These are phyloP conservation scores for Camelina hispida DNA, from an alignment of 345 rosid species.

Conservation along the genomic window DNA sequence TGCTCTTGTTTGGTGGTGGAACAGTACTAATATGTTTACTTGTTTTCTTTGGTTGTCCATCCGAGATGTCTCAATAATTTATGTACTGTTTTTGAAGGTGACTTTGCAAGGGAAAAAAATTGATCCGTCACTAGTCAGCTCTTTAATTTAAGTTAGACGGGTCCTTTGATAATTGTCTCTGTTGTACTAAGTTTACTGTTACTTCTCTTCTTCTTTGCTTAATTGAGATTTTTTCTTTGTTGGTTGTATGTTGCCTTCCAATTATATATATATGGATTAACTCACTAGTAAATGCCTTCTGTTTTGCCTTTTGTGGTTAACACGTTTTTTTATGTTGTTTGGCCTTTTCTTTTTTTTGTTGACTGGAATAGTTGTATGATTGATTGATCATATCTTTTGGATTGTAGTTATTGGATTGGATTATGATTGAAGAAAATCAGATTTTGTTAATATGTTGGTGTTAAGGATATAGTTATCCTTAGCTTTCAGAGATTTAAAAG, in stretches of 20 bases:
- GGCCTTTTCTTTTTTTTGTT: conserved; percentile 21
- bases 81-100: conserved; percentile 28
- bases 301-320: conserved; percentile 27
- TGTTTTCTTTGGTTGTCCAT: conserved; percentile 18
- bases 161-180: conserved; percentile 15
- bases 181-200: conserved; percentile 27
- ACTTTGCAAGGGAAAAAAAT: conserved; percentile 17
- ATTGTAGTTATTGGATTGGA: neutral
- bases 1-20: conserved; percentile 28
- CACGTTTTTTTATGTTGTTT: conserved; percentile 14
- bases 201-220: conserved; percentile 3
- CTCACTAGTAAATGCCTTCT: conserved; percentile 16
- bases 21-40: too few relatives aligned
- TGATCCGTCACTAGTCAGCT: conserved; percentile 29
- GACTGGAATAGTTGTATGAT: conserved; percentile 17
- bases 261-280: neutral
- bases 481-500: neutral
- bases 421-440: neutral
- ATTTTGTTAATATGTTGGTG: neutral
- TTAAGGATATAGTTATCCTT: neutral
- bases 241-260: conserved; percentile 29
- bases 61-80: conserved; percentile 9
- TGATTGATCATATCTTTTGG: conserved; percentile 16
- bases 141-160: neutral
- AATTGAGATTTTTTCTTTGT: conserved; percentile 7